Conservation (phyloP, 2,329 filamentous ascomycete species). For the Tolypocladium endophyticum region DNA sequence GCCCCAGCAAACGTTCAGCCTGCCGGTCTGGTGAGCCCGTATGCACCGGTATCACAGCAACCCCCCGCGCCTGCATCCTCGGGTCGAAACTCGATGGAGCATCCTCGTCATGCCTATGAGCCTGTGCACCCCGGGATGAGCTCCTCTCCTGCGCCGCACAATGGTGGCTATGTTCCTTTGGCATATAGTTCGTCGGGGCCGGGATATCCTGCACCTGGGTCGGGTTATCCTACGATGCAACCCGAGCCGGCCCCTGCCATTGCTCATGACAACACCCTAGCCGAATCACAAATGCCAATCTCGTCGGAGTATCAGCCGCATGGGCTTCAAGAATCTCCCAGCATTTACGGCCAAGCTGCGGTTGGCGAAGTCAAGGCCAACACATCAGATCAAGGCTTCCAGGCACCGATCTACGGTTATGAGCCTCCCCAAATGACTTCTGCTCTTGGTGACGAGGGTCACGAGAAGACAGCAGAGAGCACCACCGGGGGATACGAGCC, state of each 20-base stretch:
- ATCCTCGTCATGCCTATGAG: constrained; percentile 24
- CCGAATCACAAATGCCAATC: constrained; percentile 1
- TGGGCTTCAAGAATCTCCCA: constrained; percentile 14
- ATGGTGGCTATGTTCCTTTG: constrained; percentile 9
- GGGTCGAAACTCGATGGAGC: constrained; percentile 19
- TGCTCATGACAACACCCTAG: neutral
- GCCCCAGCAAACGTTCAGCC: constrained; percentile 15
- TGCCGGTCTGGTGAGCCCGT: constrained; percentile 12
- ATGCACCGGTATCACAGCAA: constrained; percentile 37
- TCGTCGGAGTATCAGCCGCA: constrained; percentile 17
- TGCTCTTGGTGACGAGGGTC: constrained; percentile 6
- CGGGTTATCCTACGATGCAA: constrained; percentile 15
- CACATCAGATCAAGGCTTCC: constrained; percentile 24
- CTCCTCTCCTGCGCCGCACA: constrained; percentile 3
- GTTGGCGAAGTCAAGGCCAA: constrained; percentile 6
- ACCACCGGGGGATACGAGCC: constrained; percentile 44
- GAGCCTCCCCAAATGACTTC: constrained; percentile 31
- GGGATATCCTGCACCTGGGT: constrained; percentile 3
- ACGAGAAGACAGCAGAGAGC: constrained; percentile 14
- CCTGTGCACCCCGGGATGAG: constrained; percentile 14
- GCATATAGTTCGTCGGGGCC: constrained; percentile 4
- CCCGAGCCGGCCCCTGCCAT: neutral
- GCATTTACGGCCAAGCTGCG: constrained; percentile 7
- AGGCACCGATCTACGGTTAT: constrained; percentile 40
- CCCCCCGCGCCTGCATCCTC: constrained; percentile 25